Evolutionary conservation across 768 basidiomycete species (phyloP).

Genomic region (Gymnopilus dilepis): DNA sequence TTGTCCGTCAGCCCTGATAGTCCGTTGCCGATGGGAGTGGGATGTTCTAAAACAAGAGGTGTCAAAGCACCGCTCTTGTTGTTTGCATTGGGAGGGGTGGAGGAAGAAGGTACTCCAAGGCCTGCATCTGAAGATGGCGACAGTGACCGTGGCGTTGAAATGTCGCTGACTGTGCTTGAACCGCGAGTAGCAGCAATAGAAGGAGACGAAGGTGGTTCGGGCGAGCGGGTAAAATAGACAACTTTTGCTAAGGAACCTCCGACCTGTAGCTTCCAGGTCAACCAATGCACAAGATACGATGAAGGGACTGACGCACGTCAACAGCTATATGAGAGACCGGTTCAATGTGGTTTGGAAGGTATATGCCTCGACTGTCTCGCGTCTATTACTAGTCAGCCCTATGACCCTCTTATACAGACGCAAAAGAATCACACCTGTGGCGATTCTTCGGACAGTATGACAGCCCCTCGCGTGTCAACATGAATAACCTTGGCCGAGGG

Average conservation of each 20-base stretch:
- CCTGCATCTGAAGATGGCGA: constrained; percentile 45
- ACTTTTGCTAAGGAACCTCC: constrained; percentile 98
- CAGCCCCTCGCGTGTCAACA: constrained; percentile 92
- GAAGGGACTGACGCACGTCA: constrained; percentile 65
- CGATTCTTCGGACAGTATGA: constrained; percentile 93
- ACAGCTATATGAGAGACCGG: constrained; percentile 97
- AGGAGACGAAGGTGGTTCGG: constrained; percentile 82
- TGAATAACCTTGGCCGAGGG: constrained; percentile 88
- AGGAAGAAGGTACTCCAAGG: constrained; percentile 34
- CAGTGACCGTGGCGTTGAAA: constrained; percentile 50
- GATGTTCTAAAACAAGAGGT: constrained; percentile 72
- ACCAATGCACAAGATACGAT: constrained; percentile 16
- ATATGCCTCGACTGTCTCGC: constrained; percentile 94
- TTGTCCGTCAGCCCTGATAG: constrained; percentile 45
- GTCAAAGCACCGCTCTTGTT: constrained; percentile 79
- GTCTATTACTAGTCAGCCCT: constrained; percentile 54
- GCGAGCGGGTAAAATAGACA: constrained; percentile 96
- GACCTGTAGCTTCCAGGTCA: constrained; percentile 57
- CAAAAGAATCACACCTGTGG: constrained; percentile 69
- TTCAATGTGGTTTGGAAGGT: constrained; percentile 97
- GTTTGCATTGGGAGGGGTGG: constrained; percentile 39
- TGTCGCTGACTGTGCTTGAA: constrained; percentile 51
- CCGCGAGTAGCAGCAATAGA: constrained; percentile 66
- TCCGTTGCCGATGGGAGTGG: constrained; percentile 36
- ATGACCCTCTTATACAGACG: constrained; percentile 5